Evolutionary conservation across 495 filamentous ascomycete genomes (phyloP).

Genomic region (Eremomyces bilateralis): DNA sequence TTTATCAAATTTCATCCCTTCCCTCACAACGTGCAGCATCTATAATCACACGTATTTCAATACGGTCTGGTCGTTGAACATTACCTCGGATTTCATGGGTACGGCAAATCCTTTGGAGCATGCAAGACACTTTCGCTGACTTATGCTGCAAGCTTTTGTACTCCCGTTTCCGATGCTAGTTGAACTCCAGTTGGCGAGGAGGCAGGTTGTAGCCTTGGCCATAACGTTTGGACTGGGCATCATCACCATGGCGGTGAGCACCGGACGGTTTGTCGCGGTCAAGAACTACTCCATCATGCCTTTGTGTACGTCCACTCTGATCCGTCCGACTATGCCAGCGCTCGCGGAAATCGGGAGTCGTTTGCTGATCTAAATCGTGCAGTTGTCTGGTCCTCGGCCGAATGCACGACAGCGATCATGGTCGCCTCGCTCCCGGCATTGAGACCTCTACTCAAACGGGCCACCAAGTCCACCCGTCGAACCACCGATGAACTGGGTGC

Average conservation of each 20-base stretch:
- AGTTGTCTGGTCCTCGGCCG: neutral
- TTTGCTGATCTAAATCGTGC: neutral
- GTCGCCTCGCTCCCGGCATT: neutral
- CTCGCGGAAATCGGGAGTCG: too few species aligned
- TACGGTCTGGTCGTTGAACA: neutral
- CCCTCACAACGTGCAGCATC: neutral
- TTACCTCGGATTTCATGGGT: neutral
- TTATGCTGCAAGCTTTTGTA: neutral
- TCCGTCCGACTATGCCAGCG: too few species aligned
- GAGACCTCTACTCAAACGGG: neutral
- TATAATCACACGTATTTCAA: neutral
- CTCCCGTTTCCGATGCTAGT: neutral
- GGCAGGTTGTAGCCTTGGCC: neutral
- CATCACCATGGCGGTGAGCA: neutral
- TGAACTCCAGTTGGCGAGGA: neutral
- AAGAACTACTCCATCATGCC: neutral
- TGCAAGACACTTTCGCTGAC: neutral
- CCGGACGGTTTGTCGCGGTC: neutral
- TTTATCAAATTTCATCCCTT: neutral
- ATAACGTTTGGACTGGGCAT: neutral
- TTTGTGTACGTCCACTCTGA: too few species aligned
- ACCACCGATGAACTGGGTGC: too few species aligned
- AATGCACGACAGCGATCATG: neutral
- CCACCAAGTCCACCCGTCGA: too few species aligned
- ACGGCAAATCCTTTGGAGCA: neutral